Evolutionary conservation across 495 filamentous ascomycete species (phyloP), one percentile per base, ranked within the genome.

Genomic region (Choiromyces venosus): DNA sequence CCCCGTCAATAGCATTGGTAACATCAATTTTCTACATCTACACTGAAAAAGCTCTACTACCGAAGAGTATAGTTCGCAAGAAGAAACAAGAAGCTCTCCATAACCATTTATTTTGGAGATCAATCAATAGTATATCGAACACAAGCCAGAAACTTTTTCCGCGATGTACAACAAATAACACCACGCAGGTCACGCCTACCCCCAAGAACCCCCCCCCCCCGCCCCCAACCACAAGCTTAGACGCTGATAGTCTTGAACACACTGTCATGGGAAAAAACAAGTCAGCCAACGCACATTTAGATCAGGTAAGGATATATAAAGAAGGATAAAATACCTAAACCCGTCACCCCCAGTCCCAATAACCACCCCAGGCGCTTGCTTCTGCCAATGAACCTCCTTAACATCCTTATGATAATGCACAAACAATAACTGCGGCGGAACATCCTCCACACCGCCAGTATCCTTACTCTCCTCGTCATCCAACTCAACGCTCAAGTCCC

Each of bases 361-460:
- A 37, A 97, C 84, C 33, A 87, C 87, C n/a, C 95, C 95, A 0
- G 93, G 93, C 81, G 97, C 97, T 84, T 99, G 95, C 33, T 90
- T 91, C 83, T 99, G 95, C 93, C 95, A 99, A 83, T 98, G 95
- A 67, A 91, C 83, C 82, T 99, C 95, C 87, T 97, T 98, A 69
- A 93, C 92, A 77, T 89, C 87, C 76, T 95, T 92, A 85, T 94
- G 93, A 81, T 96, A 97, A 84, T 99, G 95, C 77, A 97, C 92
- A 84, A 99, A 99, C 75, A 99, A 84, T 78, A 99, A 82, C 81
- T 98, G 95, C 40, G 95, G 93, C 69, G 95, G 95, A 75, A 99
- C 93, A 73, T 95, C 95, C 70, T 90, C 88, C 61, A 94, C 89
- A 37, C 91, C 94, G 4, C 89, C 94, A 6, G 93, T 93, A 74